These are phyloP conservation scores for Hymenoscyphus scutula DNA, from an alignment of 2,329 filamentous ascomycete species.

Conservation along the genomic window DNA sequence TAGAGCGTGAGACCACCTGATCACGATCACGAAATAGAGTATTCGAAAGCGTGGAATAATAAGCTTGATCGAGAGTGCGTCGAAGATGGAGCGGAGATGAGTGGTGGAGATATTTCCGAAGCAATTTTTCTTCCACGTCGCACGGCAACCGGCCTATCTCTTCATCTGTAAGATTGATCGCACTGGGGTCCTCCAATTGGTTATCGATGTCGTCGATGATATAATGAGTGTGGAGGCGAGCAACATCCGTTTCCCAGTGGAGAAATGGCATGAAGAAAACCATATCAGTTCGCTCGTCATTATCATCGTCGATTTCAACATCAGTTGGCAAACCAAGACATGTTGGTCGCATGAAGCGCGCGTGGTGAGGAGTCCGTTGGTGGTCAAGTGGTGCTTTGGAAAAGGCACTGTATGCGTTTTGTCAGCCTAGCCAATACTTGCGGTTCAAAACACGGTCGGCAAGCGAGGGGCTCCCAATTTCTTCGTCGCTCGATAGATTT, in stretches of 20 bases:
- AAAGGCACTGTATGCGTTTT: slow-evolving; percentile 4
- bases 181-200: background rate
- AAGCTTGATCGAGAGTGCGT: slow-evolving; percentile 13
- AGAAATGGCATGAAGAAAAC: slow-evolving; percentile 6
- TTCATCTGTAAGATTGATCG: background rate
- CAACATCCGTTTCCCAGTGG: slow-evolving; percentile 5
- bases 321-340: background rate
- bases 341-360: slow-evolving; percentile 2
- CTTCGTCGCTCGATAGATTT: background rate
- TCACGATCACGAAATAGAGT: slow-evolving; percentile 6
- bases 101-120: slow-evolving; percentile 7
- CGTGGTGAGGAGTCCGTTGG: background rate
- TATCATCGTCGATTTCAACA: background rate
- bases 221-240: slow-evolving; percentile 4
- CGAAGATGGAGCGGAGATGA: slow-evolving; percentile 13
- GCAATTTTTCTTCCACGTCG: slow-evolving; percentile 5
- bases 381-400: background rate
- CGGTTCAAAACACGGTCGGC: background rate
- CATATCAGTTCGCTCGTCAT: background rate
- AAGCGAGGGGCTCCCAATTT: background rate
- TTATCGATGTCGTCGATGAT: slow-evolving; percentile 3
- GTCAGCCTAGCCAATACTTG: background rate
- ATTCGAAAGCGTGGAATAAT: slow-evolving; percentile 7
- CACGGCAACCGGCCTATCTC: background rate
- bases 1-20: slow-evolving; percentile 1